These are phyloP conservation scores for Podospora pseudopauciseta DNA, from an alignment of 495 filamentous ascomycete genomes.

Conservation along the genomic window DNA sequence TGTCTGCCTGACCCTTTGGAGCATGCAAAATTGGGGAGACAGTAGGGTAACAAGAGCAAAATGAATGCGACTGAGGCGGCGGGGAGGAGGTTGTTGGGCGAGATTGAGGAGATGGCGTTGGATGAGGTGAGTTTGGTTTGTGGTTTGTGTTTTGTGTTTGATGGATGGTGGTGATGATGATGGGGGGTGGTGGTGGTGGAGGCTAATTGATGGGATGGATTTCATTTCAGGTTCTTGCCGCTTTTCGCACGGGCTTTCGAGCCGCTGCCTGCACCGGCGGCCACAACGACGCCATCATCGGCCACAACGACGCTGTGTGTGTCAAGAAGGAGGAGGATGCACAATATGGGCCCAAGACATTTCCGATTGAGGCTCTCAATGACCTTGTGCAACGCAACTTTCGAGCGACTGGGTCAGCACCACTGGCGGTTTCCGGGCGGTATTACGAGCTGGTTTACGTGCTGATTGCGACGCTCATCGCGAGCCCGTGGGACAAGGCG, in stretches of 20 bases:
- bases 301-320: background rate
- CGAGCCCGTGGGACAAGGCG: conserved; percentile 49
- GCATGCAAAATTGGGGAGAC: too few species aligned
- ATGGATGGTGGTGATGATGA: background rate
- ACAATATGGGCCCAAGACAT: conserved; percentile 14
- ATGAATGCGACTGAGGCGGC: conserved; percentile 25
- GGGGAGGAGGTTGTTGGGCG: conserved; percentile 51
- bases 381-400: conserved; percentile 38
- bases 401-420: conserved; percentile 34
- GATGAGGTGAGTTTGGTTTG: conserved; percentile 33
- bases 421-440: conserved; percentile 45
- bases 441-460: conserved; percentile 69
- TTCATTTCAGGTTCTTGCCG: conserved; percentile 33
- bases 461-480: conserved; percentile 56
- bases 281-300: background rate
- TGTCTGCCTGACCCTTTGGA: background rate
- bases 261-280: background rate
- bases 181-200: background rate
- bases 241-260: conserved; percentile 45
- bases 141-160: background rate
- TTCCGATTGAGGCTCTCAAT: conserved; percentile 43
- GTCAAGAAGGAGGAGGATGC: background rate
- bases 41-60: background rate
- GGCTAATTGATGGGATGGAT: background rate
- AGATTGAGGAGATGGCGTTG: conserved; percentile 38